Evolutionary conservation across 140 eudicot genomes (phyloP), one percentile per base, ranked within the genome.

Genomic region (Artemisia princeps): DNA sequence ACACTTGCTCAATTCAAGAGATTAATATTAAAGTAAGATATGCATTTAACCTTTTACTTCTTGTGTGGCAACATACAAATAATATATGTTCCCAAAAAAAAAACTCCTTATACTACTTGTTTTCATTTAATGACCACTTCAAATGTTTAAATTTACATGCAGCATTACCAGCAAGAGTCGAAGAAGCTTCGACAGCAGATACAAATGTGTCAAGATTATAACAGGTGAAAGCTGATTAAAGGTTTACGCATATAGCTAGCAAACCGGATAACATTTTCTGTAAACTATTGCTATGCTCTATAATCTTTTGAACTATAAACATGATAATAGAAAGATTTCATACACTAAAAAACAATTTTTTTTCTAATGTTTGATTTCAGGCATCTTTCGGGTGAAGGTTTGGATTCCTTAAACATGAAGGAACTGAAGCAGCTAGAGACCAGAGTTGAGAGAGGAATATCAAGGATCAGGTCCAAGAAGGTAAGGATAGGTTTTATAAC

Each of bases 361-460:
- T 11, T 20, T 10, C 13, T 11, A 14, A n/a, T 28, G n/a, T 62
- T 42, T 20, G 33, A 33, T 71, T 72, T 65, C 69, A 90, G 95
- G 88, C 87, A 87, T 79, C 81, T 90, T 4, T 69, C 67, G 83
- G 97, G 97, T n/a, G 94, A 90, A 66, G 86, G 95, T 5, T 67
- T 90, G 76, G 81, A 81, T 52, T 77, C 84, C 60, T 77, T 90
- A 37, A 83, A 74, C 73, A 53, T 77, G 46, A 90, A 85, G 77
- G 97, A 90, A 71, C 62, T 90, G 69, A 87, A 85, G 79, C 94
- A 90, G 66, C 56, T 90, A 68, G 97, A 90, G 76, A 81, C 65
- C 14, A 78, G 94, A 78, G 86, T 90, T 55, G 96, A 90, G 71
- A 74, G 84, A 65, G 88, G 88, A 79, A 82, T 84, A 16, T 49